A percentile compares a stretch with the other conserved stretches of the same genome.
Conservation (phyloP, 257 asterid genomes). For the Gardenia jasminoides region DNA sequence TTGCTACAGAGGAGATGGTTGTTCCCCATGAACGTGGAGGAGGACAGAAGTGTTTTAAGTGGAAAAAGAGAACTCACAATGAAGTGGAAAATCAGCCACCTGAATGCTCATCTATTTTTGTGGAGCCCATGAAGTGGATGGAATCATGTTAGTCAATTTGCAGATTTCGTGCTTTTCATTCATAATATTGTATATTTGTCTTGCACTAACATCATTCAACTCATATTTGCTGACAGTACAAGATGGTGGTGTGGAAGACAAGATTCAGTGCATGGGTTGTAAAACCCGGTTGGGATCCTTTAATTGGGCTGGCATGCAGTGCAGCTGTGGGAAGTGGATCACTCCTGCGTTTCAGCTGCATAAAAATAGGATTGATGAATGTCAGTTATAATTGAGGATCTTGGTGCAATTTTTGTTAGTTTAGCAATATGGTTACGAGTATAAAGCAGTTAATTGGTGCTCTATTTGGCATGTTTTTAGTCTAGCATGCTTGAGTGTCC, state of each 20-base stretch:
- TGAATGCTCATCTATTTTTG: constrained; percentile 84
- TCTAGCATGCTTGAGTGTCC: neutral
- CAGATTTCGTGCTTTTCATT: neutral
- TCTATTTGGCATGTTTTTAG: neutral
- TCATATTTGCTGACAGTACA: constrained; percentile 44
- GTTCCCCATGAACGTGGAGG: constrained; percentile 68
- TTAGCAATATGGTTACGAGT: neutral
- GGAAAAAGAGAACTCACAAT: constrained; percentile 54
- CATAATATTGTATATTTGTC: neutral
- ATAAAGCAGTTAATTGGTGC: neutral
- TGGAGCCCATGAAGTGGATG: constrained; percentile 99
- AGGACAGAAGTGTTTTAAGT: constrained; percentile 68
- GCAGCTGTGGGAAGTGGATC: constrained; percentile 89
- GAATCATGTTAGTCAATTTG: constrained; percentile 48
- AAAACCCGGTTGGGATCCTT: constrained; percentile 79
- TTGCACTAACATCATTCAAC: constrained; percentile 16
- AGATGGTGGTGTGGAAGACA: constrained; percentile 71
- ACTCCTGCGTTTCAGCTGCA: constrained; percentile 96
- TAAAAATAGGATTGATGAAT: constrained; percentile 79
- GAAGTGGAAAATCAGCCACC: constrained; percentile 30
- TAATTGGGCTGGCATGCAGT: constrained; percentile 96
- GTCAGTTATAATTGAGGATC: constrained; percentile 26
- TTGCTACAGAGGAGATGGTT: constrained; percentile 68
- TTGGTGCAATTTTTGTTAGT: neutral
- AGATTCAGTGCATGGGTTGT: constrained; percentile 82